Base-by-base conservation (phyloP, 345 rosid genomes). In the Populus simonii region DNA sequence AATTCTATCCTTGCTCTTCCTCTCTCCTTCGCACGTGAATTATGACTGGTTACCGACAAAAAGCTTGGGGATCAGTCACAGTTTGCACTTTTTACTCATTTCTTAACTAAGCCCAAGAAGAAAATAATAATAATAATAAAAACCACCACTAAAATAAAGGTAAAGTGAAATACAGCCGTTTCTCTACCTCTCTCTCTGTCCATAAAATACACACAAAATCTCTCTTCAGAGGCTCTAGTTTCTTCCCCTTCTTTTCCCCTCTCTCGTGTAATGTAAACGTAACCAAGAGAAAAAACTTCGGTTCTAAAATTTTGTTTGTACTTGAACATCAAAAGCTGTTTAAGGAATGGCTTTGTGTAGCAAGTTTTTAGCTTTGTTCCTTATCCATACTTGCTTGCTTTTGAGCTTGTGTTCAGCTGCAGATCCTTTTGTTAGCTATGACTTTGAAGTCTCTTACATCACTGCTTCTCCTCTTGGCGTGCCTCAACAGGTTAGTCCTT, bases 391-490 rank as follows among this genome's bases (percentile, higher is more conserved):
- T 87, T 84, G 71, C 73, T 84, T 89, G 78, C 84, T 91, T 22
- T 39, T 73, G 33, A 75, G 86, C 79, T 72, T 82, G 35, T 86
- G 90, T 84, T 88, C 80, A n/a, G 93, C 95, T 81, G 93, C 70
- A 73, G 99, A 96, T 88, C 94, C 97, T 20, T 87, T 82, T 81
- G 92, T 81, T 27, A 84, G 59, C 85, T 91, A 76, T 55, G 76
- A 92, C 71, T 96, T 96, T 65, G 93, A 88, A 82, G 93, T 96
- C 80, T 89, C 99, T 43, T 96, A 96, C 83, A 91, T 91, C 85
- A 91, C 98, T 69, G 98, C 97, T 81, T 92, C 99, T 78, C 99
- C 98, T 79, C 94, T 93, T 74, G 98, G 99, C 73, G 93, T 89
- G 59, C 96, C 99, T 67, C 97, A 93, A 72, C 94, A 92, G 98